phyloP scores from a whole-genome alignment of 768 basidiomycete species.

The Psilocybe cyanescens region DNA sequence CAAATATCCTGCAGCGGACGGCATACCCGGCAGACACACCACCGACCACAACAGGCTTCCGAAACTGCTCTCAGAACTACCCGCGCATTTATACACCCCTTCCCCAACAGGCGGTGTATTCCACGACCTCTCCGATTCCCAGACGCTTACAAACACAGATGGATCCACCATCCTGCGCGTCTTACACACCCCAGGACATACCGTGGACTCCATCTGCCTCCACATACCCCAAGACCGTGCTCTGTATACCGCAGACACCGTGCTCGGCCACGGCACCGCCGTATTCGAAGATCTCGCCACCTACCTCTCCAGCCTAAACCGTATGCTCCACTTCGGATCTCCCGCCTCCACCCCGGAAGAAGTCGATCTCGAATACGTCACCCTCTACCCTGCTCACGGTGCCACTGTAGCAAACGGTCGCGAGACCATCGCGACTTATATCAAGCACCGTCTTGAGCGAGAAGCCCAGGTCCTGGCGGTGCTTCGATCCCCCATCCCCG shows the following conservation, averaged over 20 bases:
- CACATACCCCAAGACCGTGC: constrained; percentile 69
- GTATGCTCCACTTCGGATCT: constrained; percentile 51
- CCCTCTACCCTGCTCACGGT: constrained; percentile 91
- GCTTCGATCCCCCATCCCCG: constrained; percentile 40
- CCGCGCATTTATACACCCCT: constrained; percentile 49
- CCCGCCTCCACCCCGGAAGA: constrained; percentile 12
- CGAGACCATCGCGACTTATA: constrained; percentile 69
- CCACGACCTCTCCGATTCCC: constrained; percentile 56
- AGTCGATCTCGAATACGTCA: constrained; percentile 34
- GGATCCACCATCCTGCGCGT: constrained; percentile 52
- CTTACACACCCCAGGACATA: constrained; percentile 90
- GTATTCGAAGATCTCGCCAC: constrained; percentile 83
- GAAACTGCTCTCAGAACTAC: constrained; percentile 42
- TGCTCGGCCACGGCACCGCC: constrained; percentile 89
- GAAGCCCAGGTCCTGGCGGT: constrained; percentile 76
- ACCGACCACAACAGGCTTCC: constrained; percentile 39
- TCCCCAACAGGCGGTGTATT: constrained; percentile 44
- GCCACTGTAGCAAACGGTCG: constrained; percentile 70
- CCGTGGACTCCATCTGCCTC: constrained; percentile 81
- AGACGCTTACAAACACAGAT: constrained; percentile 43
- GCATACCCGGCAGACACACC: constrained; percentile 19
- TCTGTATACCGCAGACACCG: constrained; percentile 89
- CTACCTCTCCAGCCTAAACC: constrained; percentile 69
- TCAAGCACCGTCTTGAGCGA: constrained; percentile 78
- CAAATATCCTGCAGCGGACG: constrained; percentile 58